These are phyloP conservation scores for Diversispora epigaea DNA, from an alignment of 192 early-diverging fungal genomes.

Conservation along the genomic window DNA sequence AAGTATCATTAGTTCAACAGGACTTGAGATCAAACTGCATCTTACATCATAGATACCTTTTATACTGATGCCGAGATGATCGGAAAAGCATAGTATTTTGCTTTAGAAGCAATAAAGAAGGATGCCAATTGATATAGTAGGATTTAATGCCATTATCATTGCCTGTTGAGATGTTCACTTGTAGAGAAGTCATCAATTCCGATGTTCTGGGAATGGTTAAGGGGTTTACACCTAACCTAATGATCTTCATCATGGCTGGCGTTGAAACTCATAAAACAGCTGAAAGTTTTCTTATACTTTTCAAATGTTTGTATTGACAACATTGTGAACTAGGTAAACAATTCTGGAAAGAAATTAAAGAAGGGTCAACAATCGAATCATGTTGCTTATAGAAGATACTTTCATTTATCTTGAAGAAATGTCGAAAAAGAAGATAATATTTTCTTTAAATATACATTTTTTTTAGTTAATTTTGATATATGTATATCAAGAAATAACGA, in stretches of 20 bases:
- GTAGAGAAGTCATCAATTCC: constrained; percentile 14
- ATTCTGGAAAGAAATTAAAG: constrained; percentile 53
- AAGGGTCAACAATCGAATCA: constrained; percentile 49
- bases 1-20: too few relatives aligned
- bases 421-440: too few relatives aligned
- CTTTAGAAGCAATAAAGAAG: constrained; percentile 51
- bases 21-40: too few relatives aligned
- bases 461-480: too few relatives aligned
- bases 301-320: constrained; percentile 49
- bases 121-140: constrained; percentile 51
- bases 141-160: constrained; percentile 60
- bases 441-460: too few relatives aligned
- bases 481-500: too few relatives aligned
- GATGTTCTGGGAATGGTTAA: neutral
- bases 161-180: constrained; percentile 40
- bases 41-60: constrained; percentile 39
- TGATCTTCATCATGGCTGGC: constrained; percentile 47
- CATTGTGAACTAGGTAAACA: constrained; percentile 53
- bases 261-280: constrained; percentile 52
- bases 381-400: constrained; percentile 71
- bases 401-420: constrained; percentile 74
- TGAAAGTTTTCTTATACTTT: constrained; percentile 48
- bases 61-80: constrained; percentile 36
- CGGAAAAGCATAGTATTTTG: constrained; percentile 46
- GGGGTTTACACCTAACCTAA: neutral